Evolutionary conservation across 2,329 filamentous ascomycete genomes (phyloP).

Genomic region (Botryosphaeria agaves): DNA sequence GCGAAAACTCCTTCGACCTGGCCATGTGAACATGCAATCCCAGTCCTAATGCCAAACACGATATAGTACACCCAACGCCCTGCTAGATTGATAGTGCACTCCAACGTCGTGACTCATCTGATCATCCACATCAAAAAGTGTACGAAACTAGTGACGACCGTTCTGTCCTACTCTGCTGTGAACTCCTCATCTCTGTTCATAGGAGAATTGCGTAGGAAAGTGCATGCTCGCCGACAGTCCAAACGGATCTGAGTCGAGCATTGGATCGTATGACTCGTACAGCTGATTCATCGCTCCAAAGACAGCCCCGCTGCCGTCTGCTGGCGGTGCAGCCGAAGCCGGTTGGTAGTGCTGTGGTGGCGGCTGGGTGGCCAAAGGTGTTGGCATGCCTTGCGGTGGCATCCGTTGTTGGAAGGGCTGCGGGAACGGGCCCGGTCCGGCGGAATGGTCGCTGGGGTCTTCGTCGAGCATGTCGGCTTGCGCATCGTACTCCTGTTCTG

Average conservation of each 20-base stretch:
- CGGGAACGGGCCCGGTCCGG: conserved; percentile 50
- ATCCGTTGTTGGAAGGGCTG: conserved; percentile 10
- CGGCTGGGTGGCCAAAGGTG: conserved; percentile 1
- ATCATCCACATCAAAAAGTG: too few species aligned
- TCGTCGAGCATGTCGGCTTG: conserved; percentile 82
- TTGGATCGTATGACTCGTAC: conserved; percentile 63
- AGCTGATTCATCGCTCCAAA: conserved; percentile 32
- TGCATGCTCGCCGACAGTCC: conserved; percentile 90
- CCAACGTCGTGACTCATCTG: too few species aligned
- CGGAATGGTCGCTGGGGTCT: conserved; percentile 46
- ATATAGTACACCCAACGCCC: too few species aligned
- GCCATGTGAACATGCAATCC: too few species aligned
- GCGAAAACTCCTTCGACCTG: too few species aligned
- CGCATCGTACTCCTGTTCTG: conserved; percentile 95
- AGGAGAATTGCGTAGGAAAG: conserved; percentile 71
- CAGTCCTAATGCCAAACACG: too few species aligned
- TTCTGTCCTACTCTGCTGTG: too few species aligned
- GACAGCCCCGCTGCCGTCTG: conserved; percentile 18
- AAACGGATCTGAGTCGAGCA: conserved; percentile 85
- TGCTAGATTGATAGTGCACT: too few species aligned
- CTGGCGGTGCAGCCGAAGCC: conserved; percentile 18
- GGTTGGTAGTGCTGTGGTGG: conserved; percentile 12
- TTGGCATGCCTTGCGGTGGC: conserved; percentile 5
- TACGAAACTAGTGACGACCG: too few species aligned
- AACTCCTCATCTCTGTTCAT: conserved; percentile 21